A percentile compares a stretch with the other conserved stretches of the same genome.
Conservation (phyloP, 495 filamentous ascomycete species). For the Lasiosphaeria ovina region DNA sequence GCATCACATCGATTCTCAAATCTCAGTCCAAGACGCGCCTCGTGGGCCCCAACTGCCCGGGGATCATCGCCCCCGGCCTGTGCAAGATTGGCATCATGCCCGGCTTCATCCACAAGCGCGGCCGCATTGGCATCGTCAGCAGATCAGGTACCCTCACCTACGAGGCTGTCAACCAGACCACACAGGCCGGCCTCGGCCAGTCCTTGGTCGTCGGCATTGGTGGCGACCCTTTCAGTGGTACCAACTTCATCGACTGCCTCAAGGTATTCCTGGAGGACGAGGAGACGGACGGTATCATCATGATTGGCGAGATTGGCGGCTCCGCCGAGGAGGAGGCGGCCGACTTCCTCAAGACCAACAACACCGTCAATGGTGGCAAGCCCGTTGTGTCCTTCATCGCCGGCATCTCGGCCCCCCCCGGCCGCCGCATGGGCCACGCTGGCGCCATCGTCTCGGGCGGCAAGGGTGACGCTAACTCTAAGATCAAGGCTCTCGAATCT, state of each 20-base stretch:
- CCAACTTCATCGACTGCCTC: slow-evolving; percentile 99
- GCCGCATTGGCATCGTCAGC: slow-evolving; percentile 96
- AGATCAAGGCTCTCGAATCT: slow-evolving; percentile 89
- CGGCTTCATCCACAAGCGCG: slow-evolving; percentile 99
- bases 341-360: slow-evolving; percentile 89
- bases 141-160: slow-evolving; percentile 98
- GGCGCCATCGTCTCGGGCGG: slow-evolving; percentile 96
- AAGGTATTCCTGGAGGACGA: slow-evolving; percentile 93
- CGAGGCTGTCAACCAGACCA: slow-evolving; percentile 99
- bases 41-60: slow-evolving; percentile 97
- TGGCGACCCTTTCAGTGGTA: slow-evolving; percentile 97
- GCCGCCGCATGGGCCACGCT: slow-evolving; percentile 96
- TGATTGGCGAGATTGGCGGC: slow-evolving; percentile 99
- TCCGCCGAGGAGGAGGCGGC: slow-evolving; percentile 94
- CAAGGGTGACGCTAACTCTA: slow-evolving; percentile 95
- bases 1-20: slow-evolving; percentile 97
- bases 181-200: slow-evolving; percentile 92
- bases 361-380: slow-evolving; percentile 78
- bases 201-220: slow-evolving; percentile 98
- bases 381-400: slow-evolving; percentile 98
- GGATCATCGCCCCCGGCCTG: slow-evolving; percentile 95
- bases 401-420: slow-evolving; percentile 93
- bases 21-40: slow-evolving; percentile 94
- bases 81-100: slow-evolving; percentile 99
- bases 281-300: slow-evolving; percentile 98